Evolutionary conservation across 257 asterid genomes (phyloP).

Genomic region (Scutellaria baicalensis): DNA sequence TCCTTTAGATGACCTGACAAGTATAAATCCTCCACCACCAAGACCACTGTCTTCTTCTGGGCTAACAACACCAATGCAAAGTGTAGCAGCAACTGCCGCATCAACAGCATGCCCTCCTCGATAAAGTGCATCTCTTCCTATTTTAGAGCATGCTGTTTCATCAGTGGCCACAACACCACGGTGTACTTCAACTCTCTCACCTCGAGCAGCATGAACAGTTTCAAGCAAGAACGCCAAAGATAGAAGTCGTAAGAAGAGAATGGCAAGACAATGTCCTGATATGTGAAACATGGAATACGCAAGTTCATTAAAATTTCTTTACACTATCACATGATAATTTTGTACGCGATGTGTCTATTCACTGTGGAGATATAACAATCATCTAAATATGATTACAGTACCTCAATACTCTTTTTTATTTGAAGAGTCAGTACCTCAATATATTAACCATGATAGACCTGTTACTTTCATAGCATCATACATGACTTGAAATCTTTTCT

Average conservation of each 20-base stretch:
- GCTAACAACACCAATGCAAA: conserved; percentile 49
- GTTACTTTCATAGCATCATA: background rate
- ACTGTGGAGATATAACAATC: background rate
- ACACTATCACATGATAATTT: background rate
- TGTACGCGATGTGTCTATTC: background rate
- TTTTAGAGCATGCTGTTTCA: conserved; percentile 35
- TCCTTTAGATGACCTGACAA: conserved; percentile 27
- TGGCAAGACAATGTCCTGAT: background rate
- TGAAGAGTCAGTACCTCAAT: conserved; percentile 20
- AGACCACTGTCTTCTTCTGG: conserved; percentile 40
- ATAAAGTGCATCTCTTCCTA: conserved; percentile 28
- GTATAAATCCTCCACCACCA: conserved; percentile 55
- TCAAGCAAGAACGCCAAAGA: background rate
- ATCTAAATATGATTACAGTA: background rate
- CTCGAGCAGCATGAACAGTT: background rate
- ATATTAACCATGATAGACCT: conserved; percentile 18
- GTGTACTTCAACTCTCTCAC: conserved; percentile 15
- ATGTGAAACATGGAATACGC: background rate
- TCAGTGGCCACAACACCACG: conserved; percentile 41
- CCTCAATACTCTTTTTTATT: no score
- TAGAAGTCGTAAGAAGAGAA: background rate
- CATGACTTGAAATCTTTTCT: background rate
- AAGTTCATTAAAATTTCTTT: background rate
- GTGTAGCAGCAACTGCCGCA: conserved; percentile 44
- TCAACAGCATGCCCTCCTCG: conserved; percentile 51